Evolutionary conservation across 306 rosid genomes (phyloP).

Genomic region (Cucurbita argyrosperma): DNA sequence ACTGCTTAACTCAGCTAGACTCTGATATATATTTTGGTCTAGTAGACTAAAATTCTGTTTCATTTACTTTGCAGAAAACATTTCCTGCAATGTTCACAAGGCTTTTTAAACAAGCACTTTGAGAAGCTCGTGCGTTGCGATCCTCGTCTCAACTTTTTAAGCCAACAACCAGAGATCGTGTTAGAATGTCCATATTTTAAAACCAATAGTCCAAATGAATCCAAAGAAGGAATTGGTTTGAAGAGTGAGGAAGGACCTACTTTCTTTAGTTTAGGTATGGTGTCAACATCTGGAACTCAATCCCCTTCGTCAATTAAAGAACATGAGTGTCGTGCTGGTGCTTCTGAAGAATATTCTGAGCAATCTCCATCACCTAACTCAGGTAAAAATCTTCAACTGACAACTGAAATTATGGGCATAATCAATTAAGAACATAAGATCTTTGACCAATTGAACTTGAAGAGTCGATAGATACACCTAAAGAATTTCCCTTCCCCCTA

Average conservation of each 20-base stretch:
- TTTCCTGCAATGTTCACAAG: constrained; percentile 77
- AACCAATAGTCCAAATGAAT: neutral
- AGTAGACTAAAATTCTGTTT: constrained; percentile 6
- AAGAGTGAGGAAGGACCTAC: constrained; percentile 23
- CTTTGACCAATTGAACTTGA: neutral
- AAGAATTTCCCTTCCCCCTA: neutral
- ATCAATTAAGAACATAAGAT: neutral
- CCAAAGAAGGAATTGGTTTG: neutral
- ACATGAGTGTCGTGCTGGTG: constrained; percentile 25
- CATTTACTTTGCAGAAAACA: constrained; percentile 31
- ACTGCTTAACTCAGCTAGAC: neutral
- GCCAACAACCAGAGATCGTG: constrained; percentile 54
- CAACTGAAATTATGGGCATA: neutral
- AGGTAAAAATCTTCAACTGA: constrained; percentile 28
- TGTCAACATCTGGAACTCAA: constrained; percentile 43
- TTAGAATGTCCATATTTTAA: constrained; percentile 56
- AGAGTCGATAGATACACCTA: neutral
- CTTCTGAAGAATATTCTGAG: constrained; percentile 29
- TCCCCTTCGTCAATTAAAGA: constrained; percentile 28
- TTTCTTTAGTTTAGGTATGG: constrained; percentile 32
- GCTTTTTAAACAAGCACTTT: constrained; percentile 59
- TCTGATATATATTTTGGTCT: neutral
- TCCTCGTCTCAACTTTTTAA: constrained; percentile 51
- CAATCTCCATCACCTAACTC: constrained; percentile 81
- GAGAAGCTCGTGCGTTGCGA: constrained; percentile 88